Evolutionary conservation across 1,284 basidiomycete species (phyloP).

Genomic region (Heterobasidion occidentale): DNA sequence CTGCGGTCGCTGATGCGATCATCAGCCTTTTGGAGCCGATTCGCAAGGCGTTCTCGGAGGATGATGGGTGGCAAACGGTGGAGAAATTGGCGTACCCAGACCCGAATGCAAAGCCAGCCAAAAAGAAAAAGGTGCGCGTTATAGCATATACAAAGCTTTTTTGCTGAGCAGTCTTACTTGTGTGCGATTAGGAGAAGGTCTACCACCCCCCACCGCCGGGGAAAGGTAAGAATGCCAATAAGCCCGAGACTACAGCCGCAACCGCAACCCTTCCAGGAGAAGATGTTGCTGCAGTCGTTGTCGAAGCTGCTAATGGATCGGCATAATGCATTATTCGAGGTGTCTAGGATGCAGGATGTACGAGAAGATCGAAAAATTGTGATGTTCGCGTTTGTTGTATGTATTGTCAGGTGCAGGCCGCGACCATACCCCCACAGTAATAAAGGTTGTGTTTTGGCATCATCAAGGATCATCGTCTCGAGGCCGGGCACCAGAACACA

Average conservation of each 20-base stretch:
- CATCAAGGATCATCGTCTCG: too few relatives aligned
- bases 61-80: slow-evolving; percentile 77
- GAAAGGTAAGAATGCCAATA: slow-evolving; percentile 50
- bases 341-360: too few relatives aligned
- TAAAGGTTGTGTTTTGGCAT: too few relatives aligned
- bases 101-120: slow-evolving; percentile 53
- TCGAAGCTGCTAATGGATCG: too few relatives aligned
- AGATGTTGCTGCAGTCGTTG: too few relatives aligned
- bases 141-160: neutral
- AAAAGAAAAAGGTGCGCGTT: slow-evolving; percentile 45
- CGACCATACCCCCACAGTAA: too few relatives aligned
- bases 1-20: slow-evolving; percentile 73
- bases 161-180: neutral
- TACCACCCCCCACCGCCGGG: slow-evolving; percentile 76
- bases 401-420: too few relatives aligned
- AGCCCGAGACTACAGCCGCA: slow-evolving; percentile 7
- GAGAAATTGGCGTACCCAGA: slow-evolving; percentile 84
- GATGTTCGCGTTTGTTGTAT: too few relatives aligned
- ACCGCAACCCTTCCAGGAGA: too few relatives aligned
- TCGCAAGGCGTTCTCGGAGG: slow-evolving; percentile 65
- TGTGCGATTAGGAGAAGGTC: slow-evolving; percentile 48
- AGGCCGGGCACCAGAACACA: too few relatives aligned
- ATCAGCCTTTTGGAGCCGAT: slow-evolving; percentile 79
- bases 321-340: too few relatives aligned
- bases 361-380: too few relatives aligned